A percentile compares a stretch with the other conserved stretches of the same genome.
Evolutionary conservation across 495 filamentous ascomycete species (phyloP).

Genomic region (Aspergillus bertholletiae): DNA sequence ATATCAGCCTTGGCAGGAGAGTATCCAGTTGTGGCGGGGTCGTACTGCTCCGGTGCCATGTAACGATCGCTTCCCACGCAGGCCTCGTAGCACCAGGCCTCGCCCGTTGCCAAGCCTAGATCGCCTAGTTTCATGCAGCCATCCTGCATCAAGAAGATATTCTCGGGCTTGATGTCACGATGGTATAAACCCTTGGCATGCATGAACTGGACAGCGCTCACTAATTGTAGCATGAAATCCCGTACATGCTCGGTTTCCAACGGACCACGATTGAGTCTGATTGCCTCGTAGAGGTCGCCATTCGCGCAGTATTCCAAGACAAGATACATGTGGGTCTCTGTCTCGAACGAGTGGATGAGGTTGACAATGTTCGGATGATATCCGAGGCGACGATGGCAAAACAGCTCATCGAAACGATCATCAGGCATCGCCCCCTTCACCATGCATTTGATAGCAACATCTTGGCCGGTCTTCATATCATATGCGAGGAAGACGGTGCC

Average conservation of each 20-base stretch:
- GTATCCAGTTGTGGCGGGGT: constrained; percentile 79
- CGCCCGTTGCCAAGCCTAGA: constrained; percentile 86
- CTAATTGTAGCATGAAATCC: constrained; percentile 91
- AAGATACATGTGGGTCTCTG: constrained; percentile 81
- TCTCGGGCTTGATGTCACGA: constrained; percentile 99
- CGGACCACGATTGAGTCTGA: constrained; percentile 81
- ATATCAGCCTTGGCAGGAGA: constrained; percentile 91
- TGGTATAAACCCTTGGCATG: constrained; percentile 90
- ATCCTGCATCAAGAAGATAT: constrained; percentile 86
- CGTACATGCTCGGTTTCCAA: constrained; percentile 94
- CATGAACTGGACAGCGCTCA: constrained; percentile 86
- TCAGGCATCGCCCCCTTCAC: constrained; percentile 71
- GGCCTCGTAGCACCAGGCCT: constrained; percentile 82
- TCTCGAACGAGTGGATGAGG: constrained; percentile 87
- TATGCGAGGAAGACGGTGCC: constrained; percentile 94
- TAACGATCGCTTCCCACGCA: constrained; percentile 96
- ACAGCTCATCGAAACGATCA: constrained; percentile 83
- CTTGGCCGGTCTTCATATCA: constrained; percentile 67
- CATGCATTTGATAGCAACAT: constrained; percentile 92
- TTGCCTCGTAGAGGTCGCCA: constrained; percentile 96
- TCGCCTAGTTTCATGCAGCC: constrained; percentile 95
- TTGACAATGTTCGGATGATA: constrained; percentile 92
- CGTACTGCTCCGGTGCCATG: constrained; percentile 98
- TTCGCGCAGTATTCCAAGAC: constrained; percentile 95
- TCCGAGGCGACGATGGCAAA: constrained; percentile 73